Conservation (phyloP, 345 rosid genomes). For the Citrus mangshanensis region DNA sequence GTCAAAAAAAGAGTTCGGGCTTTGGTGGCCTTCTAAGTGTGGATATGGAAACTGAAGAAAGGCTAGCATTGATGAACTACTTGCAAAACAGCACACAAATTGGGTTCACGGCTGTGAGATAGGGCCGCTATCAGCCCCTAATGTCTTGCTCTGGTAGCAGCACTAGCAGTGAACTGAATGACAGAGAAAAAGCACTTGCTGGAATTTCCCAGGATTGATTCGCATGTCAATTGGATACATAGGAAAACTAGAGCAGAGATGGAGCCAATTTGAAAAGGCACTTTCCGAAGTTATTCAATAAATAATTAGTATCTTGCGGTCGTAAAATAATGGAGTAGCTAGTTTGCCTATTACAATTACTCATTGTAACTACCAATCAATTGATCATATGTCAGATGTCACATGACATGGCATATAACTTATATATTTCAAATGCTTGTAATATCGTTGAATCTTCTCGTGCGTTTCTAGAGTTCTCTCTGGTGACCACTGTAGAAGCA, state of each 20-base stretch:
- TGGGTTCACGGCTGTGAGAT: constrained; percentile 96
- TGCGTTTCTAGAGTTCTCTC: too few species aligned
- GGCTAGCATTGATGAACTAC: constrained; percentile 66
- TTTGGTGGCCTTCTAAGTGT: constrained; percentile 73
- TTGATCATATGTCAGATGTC: too few species aligned
- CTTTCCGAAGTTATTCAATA: constrained; percentile 28
- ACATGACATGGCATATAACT: too few species aligned
- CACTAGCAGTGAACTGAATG: constrained; percentile 75
- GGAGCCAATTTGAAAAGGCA: constrained; percentile 83
- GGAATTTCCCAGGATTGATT: constrained; percentile 94
- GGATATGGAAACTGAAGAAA: constrained; percentile 77
- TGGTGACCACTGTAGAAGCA: too few species aligned
- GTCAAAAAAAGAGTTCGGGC: constrained; percentile 73
- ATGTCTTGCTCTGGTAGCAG: constrained; percentile 45
- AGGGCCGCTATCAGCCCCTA: too few species aligned
- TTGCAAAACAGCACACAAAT: constrained; percentile 75
- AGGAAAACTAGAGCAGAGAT: constrained; percentile 87
- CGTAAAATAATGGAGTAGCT: too few species aligned
- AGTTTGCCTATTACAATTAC: too few species aligned
- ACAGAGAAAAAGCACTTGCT: constrained; percentile 63
- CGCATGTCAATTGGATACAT: constrained; percentile 81
- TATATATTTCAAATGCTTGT: too few species aligned
- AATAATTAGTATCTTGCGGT: too few species aligned
- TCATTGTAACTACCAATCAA: too few species aligned
- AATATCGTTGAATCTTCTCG: too few species aligned